A percentile compares a stretch with the other conserved stretches of the same genome.
Evolutionary conservation across 2,329 filamentous ascomycete genomes (phyloP).

Genomic region (Nothophaeocryptopus gaeumannii): DNA sequence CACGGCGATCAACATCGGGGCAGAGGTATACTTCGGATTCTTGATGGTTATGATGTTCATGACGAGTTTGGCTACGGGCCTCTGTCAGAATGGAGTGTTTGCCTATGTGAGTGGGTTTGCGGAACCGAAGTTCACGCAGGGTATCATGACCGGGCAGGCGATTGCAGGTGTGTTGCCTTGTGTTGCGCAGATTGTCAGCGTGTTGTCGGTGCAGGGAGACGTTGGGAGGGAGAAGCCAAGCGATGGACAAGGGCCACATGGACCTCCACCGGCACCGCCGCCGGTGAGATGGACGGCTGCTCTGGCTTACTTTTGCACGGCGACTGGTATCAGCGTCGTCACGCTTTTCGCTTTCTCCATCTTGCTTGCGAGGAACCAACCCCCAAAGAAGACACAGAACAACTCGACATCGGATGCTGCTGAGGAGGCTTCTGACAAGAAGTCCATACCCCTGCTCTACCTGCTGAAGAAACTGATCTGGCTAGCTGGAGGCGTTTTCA

Average conservation of each 20-base stretch:
- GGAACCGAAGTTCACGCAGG: conserved; percentile 85
- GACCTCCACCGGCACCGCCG: conserved; percentile 30
- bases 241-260: conserved; percentile 5
- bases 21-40: conserved; percentile 72
- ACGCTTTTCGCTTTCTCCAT: conserved; percentile 73
- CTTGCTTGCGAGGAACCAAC: conserved; percentile 53
- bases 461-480: conserved; percentile 77
- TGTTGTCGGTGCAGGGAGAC: conserved; percentile 58
- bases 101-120: conserved; percentile 86
- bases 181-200: conserved; percentile 79
- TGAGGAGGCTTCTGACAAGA: conserved; percentile 14
- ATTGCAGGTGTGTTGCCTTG: conserved; percentile 87
- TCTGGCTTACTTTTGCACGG: conserved; percentile 87
- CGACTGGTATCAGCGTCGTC: conserved; percentile 68
- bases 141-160: conserved; percentile 92
- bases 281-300: conserved; percentile 65
- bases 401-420: conserved; percentile 1
- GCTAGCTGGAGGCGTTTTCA: conserved; percentile 71
- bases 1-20: conserved; percentile 64
- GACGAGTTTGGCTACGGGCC: conserved; percentile 75
- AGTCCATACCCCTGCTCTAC: conserved; percentile 55
- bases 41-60: conserved; percentile 75
- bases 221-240: neutral
- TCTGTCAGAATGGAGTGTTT: conserved; percentile 92
- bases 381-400: conserved; percentile 19